phyloP scores from a whole-genome alignment of 495 filamentous ascomycete genomes.

The Parmelia sp. region DNA sequence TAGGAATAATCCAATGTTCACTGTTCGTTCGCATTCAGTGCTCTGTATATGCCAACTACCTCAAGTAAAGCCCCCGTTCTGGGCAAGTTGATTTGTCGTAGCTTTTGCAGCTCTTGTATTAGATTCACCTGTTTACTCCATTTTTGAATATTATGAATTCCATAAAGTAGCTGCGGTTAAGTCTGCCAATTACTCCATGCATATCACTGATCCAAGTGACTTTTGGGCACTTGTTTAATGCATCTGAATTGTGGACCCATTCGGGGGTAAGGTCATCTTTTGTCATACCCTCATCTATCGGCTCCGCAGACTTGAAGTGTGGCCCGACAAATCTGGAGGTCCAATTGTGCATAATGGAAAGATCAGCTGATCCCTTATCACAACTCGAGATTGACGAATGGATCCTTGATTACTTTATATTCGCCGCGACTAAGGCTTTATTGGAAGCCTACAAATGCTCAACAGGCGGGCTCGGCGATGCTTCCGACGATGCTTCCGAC shows the following conservation, averaged over 20 bases:
- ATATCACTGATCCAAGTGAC: no score
- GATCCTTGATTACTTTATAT: constrained; percentile 52
- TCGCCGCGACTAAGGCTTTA: constrained; percentile 35
- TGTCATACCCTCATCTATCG: background rate
- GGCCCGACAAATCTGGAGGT: background rate
- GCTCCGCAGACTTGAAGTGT: background rate
- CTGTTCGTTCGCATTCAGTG: no score
- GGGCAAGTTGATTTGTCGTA: no score
- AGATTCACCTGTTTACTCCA: no score
- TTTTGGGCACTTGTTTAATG: background rate
- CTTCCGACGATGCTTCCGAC: background rate
- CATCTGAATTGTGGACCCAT: no score
- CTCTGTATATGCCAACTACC: background rate
- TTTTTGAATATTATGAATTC: no score
- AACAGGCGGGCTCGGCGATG: background rate
- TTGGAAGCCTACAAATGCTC: constrained; percentile 21
- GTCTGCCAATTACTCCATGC: background rate
- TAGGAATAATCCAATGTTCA: background rate
- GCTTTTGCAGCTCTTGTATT: no score
- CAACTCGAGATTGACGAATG: constrained; percentile 42
- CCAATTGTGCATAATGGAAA: constrained; percentile 15
- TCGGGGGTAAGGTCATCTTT: no score
- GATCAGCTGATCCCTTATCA: constrained; percentile 17
- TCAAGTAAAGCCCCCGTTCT: no score
- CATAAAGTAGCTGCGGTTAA: no score